Evolutionary conservation across 2,329 filamentous ascomycete genomes (phyloP).

Genomic region (Arthrobotrys pseudoclavata): DNA sequence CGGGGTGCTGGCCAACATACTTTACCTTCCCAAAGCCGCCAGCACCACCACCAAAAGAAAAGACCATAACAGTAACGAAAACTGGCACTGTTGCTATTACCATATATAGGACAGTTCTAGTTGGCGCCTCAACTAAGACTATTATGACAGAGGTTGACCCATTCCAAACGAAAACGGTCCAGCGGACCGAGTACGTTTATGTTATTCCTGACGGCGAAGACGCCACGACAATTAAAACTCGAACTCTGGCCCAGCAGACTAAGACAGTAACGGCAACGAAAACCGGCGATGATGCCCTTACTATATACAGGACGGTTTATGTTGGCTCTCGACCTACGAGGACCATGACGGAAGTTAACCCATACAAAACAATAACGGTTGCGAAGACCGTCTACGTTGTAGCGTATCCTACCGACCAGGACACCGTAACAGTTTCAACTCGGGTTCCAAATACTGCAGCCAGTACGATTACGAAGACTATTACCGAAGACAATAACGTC

Average conservation of each 20-base stretch:
- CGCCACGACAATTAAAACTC: not conserved
- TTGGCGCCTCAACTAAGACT: not conserved
- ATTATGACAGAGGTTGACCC: not conserved
- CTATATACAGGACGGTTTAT: not conserved
- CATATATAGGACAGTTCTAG: not conserved
- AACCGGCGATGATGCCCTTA: not conserved
- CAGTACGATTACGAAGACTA: not conserved
- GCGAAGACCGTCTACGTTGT: conserved; percentile 1
- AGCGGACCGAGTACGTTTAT: conserved; percentile 1
- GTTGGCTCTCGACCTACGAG: not conserved
- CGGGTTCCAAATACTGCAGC: not conserved
- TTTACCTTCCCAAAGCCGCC: not conserved
- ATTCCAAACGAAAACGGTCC: not conserved
- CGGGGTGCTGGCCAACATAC: conserved; percentile 1
- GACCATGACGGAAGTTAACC: not conserved
- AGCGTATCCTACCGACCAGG: not conserved
- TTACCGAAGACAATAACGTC: not conserved
- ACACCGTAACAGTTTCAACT: not conserved
- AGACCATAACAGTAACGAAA: not conserved
- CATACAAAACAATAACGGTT: not conserved
- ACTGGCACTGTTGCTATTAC: conserved; percentile 2
- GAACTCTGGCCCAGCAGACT: not conserved
- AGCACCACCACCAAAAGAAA: not conserved
- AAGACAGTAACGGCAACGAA: not conserved
- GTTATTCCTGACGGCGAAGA: not conserved